Evolutionary conservation across 139 green algal species (phyloP).

Genomic region (Micractinium conductrix): DNA sequence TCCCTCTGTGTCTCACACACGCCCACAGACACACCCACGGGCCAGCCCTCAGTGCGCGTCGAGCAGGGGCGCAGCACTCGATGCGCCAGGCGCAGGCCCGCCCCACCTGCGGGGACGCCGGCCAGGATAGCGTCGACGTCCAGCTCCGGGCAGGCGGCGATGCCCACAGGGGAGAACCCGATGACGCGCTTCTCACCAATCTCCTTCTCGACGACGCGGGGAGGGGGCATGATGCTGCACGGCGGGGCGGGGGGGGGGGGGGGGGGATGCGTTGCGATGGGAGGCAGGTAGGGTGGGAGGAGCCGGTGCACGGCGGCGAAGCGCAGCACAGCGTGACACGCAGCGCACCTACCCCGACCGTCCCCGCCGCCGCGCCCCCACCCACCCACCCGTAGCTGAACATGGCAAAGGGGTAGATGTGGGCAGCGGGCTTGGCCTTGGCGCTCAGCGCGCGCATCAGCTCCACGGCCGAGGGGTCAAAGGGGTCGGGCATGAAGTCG

Average conservation of each 20-base stretch:
- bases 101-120: slow-evolving; percentile 2
- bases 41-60: too few species aligned
- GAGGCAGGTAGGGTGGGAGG: neutral
- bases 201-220: slow-evolving; percentile 75
- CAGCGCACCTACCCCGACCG: too few species aligned
- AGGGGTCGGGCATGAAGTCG: slow-evolving; percentile 74
- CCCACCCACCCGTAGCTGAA: slow-evolving; percentile 55
- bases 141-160: slow-evolving; percentile 75
- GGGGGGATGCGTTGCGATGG: neutral
- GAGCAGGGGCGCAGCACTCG: too few species aligned
- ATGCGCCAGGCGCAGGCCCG: neutral
- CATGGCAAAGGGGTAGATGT: slow-evolving; percentile 97
- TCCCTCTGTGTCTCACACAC: too few species aligned
- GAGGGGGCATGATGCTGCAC: slow-evolving; percentile 94
- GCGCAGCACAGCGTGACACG: too few species aligned
- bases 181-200: slow-evolving; percentile 87
- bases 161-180: slow-evolving; percentile 76
- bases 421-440: slow-evolving; percentile 73
- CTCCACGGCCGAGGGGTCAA: slow-evolving; percentile 90
- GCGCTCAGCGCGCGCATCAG: slow-evolving; percentile 89
- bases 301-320: neutral
- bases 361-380: too few species aligned
- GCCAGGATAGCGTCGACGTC: slow-evolving; percentile 61
- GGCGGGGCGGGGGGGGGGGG: neutral
- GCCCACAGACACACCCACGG: too few species aligned